Evolutionary conservation across 129 eudicot species (phyloP).

Genomic region (Sambucus nigra): DNA sequence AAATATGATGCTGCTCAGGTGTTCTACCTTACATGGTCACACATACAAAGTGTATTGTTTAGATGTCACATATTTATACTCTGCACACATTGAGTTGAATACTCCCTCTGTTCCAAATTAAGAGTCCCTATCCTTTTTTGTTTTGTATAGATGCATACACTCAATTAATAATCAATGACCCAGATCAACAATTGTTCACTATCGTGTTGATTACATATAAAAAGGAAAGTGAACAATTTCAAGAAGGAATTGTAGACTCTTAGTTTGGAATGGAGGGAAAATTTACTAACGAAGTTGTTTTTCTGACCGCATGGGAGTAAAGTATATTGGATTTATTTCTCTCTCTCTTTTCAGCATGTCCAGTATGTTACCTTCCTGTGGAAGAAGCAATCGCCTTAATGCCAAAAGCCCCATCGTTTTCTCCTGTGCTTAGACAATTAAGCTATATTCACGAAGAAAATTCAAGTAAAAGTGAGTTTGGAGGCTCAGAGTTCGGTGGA

Average conservation of each 20-base stretch:
- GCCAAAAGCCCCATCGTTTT: constrained; percentile 78
- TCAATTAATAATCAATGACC: too few relatives aligned
- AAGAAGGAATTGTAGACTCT: too few relatives aligned
- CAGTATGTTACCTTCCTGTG: constrained; percentile 92
- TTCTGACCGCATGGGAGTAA: background rate
- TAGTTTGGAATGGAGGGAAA: too few relatives aligned
- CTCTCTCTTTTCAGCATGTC: constrained; percentile 62
- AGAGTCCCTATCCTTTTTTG: too few relatives aligned
- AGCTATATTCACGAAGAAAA: constrained; percentile 74
- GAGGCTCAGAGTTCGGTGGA: constrained; percentile 98
- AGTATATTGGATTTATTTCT: background rate
- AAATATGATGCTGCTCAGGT: background rate
- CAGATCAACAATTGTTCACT: too few relatives aligned
- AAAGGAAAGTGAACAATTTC: too few relatives aligned
- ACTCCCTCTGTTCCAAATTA: too few relatives aligned
- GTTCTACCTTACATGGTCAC: background rate
- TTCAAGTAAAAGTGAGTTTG: constrained; percentile 68
- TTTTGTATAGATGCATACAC: too few relatives aligned
- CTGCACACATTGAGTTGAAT: background rate
- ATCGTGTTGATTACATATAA: too few relatives aligned
- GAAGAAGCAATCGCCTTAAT: constrained; percentile 68
- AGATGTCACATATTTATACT: background rate
- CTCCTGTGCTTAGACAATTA: constrained; percentile 60
- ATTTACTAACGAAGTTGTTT: background rate
- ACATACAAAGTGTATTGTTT: background rate